phyloP scores from a whole-genome alignment of 75 land plant genomes.

The Pinus albicaulis region DNA sequence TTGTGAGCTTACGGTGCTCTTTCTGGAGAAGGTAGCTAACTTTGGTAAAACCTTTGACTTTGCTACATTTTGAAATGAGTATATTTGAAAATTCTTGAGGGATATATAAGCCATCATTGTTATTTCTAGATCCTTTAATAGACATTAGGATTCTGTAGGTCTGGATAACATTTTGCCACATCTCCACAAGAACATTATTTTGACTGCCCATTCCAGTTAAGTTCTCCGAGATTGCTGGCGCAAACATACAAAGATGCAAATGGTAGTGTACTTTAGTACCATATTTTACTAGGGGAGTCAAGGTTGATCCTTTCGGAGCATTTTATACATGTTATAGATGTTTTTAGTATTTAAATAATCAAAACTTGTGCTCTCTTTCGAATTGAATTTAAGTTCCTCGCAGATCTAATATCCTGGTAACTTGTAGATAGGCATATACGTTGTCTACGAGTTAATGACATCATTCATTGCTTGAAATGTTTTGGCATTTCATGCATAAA shows the following conservation, averaged over 20 bases:
- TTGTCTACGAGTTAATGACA: too few relatives aligned
- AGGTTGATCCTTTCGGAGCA: not conserved
- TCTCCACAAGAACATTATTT: constrained; percentile 94
- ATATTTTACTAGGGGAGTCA: not conserved
- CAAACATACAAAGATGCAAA: constrained; percentile 92
- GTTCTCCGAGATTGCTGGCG: constrained; percentile 71
- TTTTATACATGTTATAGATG: not conserved
- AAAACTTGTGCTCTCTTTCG: not conserved
- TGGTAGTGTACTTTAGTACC: constrained; percentile 33
- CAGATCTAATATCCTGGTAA: too few relatives aligned
- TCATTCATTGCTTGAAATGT: too few relatives aligned
- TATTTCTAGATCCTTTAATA: not conserved
- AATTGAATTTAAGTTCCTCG: not conserved
- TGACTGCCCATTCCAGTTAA: constrained; percentile 96
- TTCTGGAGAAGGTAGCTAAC: constrained; percentile 60
- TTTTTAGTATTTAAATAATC: not conserved
- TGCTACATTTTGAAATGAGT: not conserved
- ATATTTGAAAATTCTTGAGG: not conserved
- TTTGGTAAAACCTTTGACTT: not conserved
- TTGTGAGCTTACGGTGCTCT: constrained; percentile 84
- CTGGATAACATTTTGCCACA: constrained; percentile 68
- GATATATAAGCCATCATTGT: not conserved
- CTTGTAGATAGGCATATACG: too few relatives aligned
- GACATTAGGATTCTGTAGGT: constrained; percentile 37
- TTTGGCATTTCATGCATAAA: too few relatives aligned